Percentiles rank a stretch among this genome's conserved stretches.
These are phyloP conservation scores for Cerioporus squamosus DNA, from an alignment of 1,284 basidiomycete species.

Conservation along the genomic window DNA sequence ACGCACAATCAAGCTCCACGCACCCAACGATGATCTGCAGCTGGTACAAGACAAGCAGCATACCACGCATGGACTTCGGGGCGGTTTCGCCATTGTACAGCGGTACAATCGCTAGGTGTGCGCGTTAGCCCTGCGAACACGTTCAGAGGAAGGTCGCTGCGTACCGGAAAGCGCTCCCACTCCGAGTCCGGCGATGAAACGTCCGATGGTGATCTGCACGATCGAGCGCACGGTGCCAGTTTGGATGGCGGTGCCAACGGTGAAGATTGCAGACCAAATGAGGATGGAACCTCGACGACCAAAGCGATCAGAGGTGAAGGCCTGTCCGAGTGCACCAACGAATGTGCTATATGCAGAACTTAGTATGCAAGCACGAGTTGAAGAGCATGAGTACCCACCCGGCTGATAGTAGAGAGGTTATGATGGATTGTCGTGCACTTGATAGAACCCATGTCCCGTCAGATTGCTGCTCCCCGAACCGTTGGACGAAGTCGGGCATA, in stretches of 20 bases:
- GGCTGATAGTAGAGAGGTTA: conserved; percentile 79
- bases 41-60: conserved; percentile 77
- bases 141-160: conserved; percentile 11
- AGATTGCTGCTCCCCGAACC: conserved; percentile 62
- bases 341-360: conserved; percentile 52
- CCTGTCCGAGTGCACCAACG: conserved; percentile 73
- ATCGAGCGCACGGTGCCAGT: conserved; percentile 65
- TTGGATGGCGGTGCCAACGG: conserved; percentile 72
- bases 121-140: background rate
- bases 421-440: conserved; percentile 71
- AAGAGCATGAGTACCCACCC: conserved; percentile 49
- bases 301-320: conserved; percentile 76
- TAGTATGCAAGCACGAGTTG: background rate
- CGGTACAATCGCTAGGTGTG: conserved; percentile 67
- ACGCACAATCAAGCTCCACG: conserved; percentile 11
- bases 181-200: conserved; percentile 74
- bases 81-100: conserved; percentile 84
- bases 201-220: conserved; percentile 70
- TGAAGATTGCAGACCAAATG: conserved; percentile 80
- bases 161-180: conserved; percentile 77
- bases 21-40: conserved; percentile 76
- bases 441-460: conserved; percentile 59
- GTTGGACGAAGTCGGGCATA: conserved; percentile 76
- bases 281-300: conserved; percentile 76
- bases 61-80: conserved; percentile 76